Conservation (phyloP, 352 stramenopile genomes). For the Pythium vanterpoolii region DNA sequence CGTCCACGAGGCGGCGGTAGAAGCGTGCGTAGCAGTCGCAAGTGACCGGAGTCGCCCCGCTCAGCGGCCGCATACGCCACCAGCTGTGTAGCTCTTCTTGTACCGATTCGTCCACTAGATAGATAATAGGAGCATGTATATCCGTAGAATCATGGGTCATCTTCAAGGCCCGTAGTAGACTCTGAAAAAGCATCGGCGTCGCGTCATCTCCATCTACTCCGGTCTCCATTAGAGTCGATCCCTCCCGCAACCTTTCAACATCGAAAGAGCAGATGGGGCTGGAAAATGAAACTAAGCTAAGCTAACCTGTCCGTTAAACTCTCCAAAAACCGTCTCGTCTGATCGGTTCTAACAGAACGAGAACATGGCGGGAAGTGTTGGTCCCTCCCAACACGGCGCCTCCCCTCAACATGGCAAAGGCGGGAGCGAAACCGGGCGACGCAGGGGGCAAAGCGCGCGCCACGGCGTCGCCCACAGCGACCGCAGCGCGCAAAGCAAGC, state of each 20-base stretch:
- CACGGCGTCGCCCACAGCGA: background rate
- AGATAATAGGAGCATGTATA: background rate
- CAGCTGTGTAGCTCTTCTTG: constrained; percentile 9
- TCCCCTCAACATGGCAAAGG: constrained; percentile 17
- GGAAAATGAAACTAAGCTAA: background rate
- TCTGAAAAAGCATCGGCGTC: constrained; percentile 9
- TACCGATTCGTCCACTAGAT: background rate
- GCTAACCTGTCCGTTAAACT: background rate
- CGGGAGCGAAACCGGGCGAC: constrained; percentile 7
- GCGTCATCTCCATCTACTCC: background rate
- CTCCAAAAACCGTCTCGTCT: constrained; percentile 1
- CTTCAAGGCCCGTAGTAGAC: background rate
- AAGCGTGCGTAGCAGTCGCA: constrained; percentile 2
- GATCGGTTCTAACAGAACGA: constrained; percentile 10
- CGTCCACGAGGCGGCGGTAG: constrained; percentile 2
- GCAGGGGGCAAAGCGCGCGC: constrained; percentile 13
- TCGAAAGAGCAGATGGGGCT: background rate
- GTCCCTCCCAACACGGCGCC: background rate
- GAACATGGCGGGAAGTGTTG: background rate
- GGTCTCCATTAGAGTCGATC: background rate
- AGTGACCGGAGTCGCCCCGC: background rate
- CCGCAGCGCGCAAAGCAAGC: constrained; percentile 1
- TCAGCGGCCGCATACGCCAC: background rate
- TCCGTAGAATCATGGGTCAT: background rate
- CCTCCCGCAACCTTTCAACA: background rate